Evolutionary conservation across 306 rosid species (phyloP), one percentile per base, ranked within the genome.

Genomic region (Cicer pinnatifidum): DNA sequence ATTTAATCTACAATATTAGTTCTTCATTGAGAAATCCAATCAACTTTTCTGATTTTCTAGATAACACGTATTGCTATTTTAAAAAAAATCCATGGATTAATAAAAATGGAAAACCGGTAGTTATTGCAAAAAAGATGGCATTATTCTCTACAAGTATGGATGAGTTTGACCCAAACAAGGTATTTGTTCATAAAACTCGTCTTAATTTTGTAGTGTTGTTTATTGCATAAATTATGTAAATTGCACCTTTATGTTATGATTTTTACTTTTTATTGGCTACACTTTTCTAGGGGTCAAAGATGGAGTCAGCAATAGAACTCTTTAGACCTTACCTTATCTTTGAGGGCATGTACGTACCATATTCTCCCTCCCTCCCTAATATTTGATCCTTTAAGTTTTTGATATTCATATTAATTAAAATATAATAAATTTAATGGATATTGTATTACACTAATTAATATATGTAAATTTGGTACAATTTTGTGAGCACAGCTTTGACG

Each of bases 401-500:
- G 0, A 3, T 28, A 28, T 28, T 28, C 0, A 28, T 28, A 28
- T 28, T 28, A 28, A 28, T 3, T 28, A 28, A 28, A 28, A 23
- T 3, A 28, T 3, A 28, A 28, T 28, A 3, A 3, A 28, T 28
- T 28, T 28, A 28, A 28, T 61, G 0, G 11, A 40, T 23, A 44
- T 20, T 43, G 6, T 3, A 3, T 38, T 15, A 40, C 9, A 40
- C 8, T 40, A 8, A 40, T 40, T 40, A 8, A 40, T 40, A 40
- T 6, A 40, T 40, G 4, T 23, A 4, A 39, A 39, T 5, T 39
- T 39, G 43, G 7, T 40, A 40, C 3, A n/a, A 13, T 52, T 9
- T 45, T 37, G 45, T n/a, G 6, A 9, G 61, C 52, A 85, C 58
- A 85, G 86, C 6, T 84, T 84, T 75, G 83, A 82, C 2, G 88